Conservation (phyloP, 257 asterid species). For the Rhazya stricta region DNA sequence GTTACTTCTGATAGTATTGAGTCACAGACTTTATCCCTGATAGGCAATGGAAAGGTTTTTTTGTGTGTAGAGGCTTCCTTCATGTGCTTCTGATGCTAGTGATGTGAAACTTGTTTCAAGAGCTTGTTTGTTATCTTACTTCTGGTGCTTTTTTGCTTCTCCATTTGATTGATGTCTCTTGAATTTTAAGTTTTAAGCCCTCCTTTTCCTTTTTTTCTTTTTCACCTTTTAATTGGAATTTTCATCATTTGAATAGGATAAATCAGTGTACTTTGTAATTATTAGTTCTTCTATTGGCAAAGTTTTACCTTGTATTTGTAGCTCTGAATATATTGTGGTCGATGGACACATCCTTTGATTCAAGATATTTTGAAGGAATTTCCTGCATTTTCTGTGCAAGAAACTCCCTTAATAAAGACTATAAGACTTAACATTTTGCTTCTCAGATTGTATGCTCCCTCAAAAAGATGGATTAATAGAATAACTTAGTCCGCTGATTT, state of each 20-base stretch:
- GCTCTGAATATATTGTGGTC: neutral
- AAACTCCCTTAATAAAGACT: neutral
- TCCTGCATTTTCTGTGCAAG: constrained; percentile 1
- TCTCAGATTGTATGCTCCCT: neutral
- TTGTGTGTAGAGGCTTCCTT: neutral
- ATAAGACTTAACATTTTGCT: neutral
- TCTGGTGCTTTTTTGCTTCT: neutral
- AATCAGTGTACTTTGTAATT: neutral
- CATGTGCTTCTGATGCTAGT: neutral
- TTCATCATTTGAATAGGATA: neutral
- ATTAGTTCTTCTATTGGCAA: neutral
- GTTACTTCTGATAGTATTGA: neutral
- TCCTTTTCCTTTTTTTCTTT: neutral
- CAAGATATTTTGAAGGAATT: neutral
- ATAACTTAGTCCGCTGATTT: neutral
- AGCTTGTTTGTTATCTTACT: neutral
- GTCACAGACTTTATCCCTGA: neutral
- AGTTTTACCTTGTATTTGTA: neutral
- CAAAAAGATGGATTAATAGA: neutral
- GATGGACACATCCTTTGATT: neutral
- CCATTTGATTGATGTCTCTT: neutral
- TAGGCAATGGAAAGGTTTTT: neutral
- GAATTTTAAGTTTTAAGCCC: neutral
- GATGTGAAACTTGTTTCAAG: neutral
- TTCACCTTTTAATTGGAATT: neutral